Evolutionary conservation across 306 rosid species (phyloP), one percentile per base, ranked within the genome.

Genomic region (Corylus avellana): DNA sequence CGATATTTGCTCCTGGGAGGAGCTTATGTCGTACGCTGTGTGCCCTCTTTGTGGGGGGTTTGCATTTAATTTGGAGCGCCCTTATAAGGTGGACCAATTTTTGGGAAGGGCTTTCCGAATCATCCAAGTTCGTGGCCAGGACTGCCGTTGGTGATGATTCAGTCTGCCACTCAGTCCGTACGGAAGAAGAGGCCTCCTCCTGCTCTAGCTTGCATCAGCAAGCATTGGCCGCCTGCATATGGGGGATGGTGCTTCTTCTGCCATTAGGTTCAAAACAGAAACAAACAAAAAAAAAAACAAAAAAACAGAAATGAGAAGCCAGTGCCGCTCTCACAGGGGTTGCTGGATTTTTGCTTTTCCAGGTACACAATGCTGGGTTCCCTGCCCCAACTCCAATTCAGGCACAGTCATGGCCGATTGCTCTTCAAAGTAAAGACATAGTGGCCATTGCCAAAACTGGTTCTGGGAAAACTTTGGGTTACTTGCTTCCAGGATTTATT

Each of bases 1-100:
- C 98, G 99, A 96, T 96, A 92, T 96, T 95, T 84, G 99, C 98
- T 96, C 99, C 99, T 84, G 90, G 90, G 94, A 87, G 99, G 99
- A 93, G 99, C 99, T 91, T 93, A 96, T 96, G 99, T 96, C 99
- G 99, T 96, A 96, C 99, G 90, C 85, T 96, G 97, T 90, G 96
- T 88, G 96, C 97, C 99, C 98, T 90, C 87, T 79, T 86, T 86
- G 87, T 85, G 81, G 88, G 89, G 97, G 98, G 94, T 93, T 87
- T 86, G 91, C 93, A 82, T 88, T 90, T 96, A 82, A 78, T 91
- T 96, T 89, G 98, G 97, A 93, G 99, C 86, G 94, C 92, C 97
- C 97, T 90, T 85, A 35, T 90, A 80, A 71, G 94, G 97, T 96
- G 96, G 98, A 91, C 97, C 92, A 86, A 85, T 81, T 87, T 83